phyloP scores from a whole-genome alignment of 495 filamentous ascomycete species.

The Penicillium cataractarum region DNA sequence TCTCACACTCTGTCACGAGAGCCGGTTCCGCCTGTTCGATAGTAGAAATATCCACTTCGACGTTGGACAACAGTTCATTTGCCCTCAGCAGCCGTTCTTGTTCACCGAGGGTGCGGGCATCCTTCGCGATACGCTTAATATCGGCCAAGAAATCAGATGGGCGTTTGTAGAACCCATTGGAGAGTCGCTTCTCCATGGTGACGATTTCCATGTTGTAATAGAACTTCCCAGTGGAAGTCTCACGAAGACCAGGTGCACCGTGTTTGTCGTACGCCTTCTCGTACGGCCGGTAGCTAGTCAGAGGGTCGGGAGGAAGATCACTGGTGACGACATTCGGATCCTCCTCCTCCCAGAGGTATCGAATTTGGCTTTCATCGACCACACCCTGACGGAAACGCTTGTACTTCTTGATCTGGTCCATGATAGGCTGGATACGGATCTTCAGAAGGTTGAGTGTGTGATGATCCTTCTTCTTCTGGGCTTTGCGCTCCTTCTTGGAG shows the following conservation, averaged over 20 bases:
- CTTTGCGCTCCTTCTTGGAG: constrained; percentile 77
- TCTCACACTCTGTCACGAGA: constrained; percentile 69
- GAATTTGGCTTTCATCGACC: constrained; percentile 70
- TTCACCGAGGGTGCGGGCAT: constrained; percentile 76
- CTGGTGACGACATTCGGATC: constrained; percentile 80
- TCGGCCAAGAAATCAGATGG: constrained; percentile 86
- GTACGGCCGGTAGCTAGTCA: constrained; percentile 65
- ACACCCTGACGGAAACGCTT: constrained; percentile 80
- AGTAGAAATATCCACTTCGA: constrained; percentile 82
- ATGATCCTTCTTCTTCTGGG: constrained; percentile 78
- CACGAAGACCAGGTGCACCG: constrained; percentile 69
- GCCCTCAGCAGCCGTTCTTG: constrained; percentile 78
- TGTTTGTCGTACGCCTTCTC: constrained; percentile 75
- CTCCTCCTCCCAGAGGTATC: constrained; percentile 80
- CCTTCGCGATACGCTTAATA: constrained; percentile 78
- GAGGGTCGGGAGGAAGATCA: constrained; percentile 66
- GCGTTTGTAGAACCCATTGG: constrained; percentile 92
- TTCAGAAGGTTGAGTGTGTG: constrained; percentile 83
- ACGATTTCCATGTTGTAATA: constrained; percentile 94
- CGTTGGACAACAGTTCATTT: constrained; percentile 87
- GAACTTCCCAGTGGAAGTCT: constrained; percentile 74
- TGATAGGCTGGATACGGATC: constrained; percentile 83
- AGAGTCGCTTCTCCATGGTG: constrained; percentile 90
- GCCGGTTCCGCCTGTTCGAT: constrained; percentile 67
- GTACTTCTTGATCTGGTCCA: constrained; percentile 92